Conservation (phyloP, 495 filamentous ascomycete species). For the Penicillium ochrochloron region DNA sequence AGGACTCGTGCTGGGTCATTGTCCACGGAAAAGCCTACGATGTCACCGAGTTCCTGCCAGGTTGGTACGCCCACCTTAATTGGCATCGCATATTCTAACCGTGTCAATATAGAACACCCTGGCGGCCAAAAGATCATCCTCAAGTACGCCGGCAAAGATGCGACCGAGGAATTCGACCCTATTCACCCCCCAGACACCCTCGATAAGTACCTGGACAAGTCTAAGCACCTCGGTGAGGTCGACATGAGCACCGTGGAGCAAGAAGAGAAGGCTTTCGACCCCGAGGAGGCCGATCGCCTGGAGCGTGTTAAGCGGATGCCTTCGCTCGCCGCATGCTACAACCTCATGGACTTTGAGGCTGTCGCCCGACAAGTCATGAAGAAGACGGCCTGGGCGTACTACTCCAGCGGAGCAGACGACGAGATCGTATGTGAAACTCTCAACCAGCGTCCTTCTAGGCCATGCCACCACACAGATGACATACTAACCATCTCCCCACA, state of each 20-base stretch:
- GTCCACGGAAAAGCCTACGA: conserved; percentile 93
- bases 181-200: conserved; percentile 87
- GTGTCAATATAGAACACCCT: conserved; percentile 65
- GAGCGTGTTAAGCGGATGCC: conserved; percentile 80
- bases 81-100: not conserved
- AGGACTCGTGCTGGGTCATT: conserved; percentile 81
- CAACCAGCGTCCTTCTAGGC: no score
- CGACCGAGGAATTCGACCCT: conserved; percentile 88
- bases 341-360: conserved; percentile 92
- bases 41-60: conserved; percentile 84
- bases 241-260: conserved; percentile 84
- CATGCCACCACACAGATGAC: no score
- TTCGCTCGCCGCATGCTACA: conserved; percentile 86
- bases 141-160: conserved; percentile 83
- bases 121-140: conserved; percentile 82
- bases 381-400: conserved; percentile 94
- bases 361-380: conserved; percentile 90
- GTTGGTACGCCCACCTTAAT: no score
- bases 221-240: conserved; percentile 88
- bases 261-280: conserved; percentile 70
- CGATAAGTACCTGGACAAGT: conserved; percentile 76
- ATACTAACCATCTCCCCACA: conserved; percentile 3
- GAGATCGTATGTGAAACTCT: conserved; percentile 76
- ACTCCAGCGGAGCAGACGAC: conserved; percentile 93
- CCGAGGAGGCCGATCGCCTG: conserved; percentile 77